Base-by-base conservation (phyloP, 1,139 yeast genomes). In the Zygosaccharomyces sapae region DNA sequence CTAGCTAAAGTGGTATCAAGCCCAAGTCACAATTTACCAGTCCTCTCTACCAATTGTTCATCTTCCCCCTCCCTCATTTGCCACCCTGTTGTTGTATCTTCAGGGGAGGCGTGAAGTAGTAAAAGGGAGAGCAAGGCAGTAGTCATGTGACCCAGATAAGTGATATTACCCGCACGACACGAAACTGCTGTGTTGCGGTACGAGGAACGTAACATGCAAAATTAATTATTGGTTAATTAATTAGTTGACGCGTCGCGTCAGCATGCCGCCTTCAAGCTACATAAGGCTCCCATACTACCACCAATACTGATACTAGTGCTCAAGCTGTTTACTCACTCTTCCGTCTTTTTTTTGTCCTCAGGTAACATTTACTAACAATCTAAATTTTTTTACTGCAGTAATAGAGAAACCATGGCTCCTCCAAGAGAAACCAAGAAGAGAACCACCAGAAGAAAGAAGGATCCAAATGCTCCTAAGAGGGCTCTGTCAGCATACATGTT, bases 391-490 rank as follows among this genome's bases (percentile, higher is more conserved):
- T 30, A 30, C 33, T n/a, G 33, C 13, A 19, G 8, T 18, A 24
- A 41, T 9, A n/a, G 22, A 5, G 13, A 34, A 38, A 48, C 25
- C 54, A 71, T 71, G 75, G 70, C 75, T 48, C 71, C 68, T 48
- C 63, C 65, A 51, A 68, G 67, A 62, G 70, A 66, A 58, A 47
- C 67, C 29, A 65, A 64, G 62, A 65, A 67, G 65, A 65, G 61
- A 59, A 58, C 63, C 41, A 61, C 63, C 44, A 62, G 67, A 56
- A 65, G 63, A 58, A 64, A 63, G 68, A 66, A 59, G 72, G 97
- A 92, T 73, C 97, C 97, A 75, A 90, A 90, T 72, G 98, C 98
- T 57, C 98, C 98, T 70, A 92, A 92, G 87, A 85, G 97, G 73
- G 88, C 97, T 33, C 76, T 92, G 68, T 88, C 97, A 54, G 97